Base-by-base conservation (phyloP, 1,284 basidiomycete genomes). In the Puccinia novopanici region DNA sequence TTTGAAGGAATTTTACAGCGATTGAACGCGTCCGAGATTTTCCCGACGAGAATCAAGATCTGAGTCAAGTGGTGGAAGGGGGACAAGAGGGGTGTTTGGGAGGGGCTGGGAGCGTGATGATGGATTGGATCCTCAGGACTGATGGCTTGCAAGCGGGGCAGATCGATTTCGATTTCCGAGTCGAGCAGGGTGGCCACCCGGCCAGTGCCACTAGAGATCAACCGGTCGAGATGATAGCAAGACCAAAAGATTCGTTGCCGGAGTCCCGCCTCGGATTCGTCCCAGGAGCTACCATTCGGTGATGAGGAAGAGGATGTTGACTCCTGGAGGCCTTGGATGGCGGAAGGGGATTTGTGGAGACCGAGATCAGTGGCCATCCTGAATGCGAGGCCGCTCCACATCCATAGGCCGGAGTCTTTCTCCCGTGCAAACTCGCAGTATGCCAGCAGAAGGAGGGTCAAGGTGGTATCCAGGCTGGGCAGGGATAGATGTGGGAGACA, bases 21-120 rank as follows among this genome's bases (percentile, higher is more conserved):
- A 54, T 82, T 82, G 52, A 82, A 78, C 13, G 81, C 71, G 50
- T 82, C 79, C 12, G 78, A 75, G 42, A 82, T 70, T 50, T 82
- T 74, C 0, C 81, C 81, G 30, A 76, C 59, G 61, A 82, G 71
- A n/a, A 81, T 65, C 22, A 82, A 45, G 54, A 82, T 78, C 22
- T 72, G 70, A 63, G 78, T 80, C n/a, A 82, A 71, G 9, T 40
- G 59, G 10, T 78, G 81, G 48, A 82, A 82, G 10, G 81, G 81
- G 9, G 74, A 76, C 24, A 75, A 55, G 37, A 82, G 78, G 9
- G 59, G 19, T 65, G 55, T 45, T 19, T 79, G 68, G 22, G 71
- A 68, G 3, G 59, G 17, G 59, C 22, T 40, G 6, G 30, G 15
- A 0, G 27, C 40, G 13, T 50, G 59, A 80, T 30, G 13, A 3